Base-by-base conservation (phyloP, 1,284 basidiomycete species). In the Wallemia ichthyophaga region DNA sequence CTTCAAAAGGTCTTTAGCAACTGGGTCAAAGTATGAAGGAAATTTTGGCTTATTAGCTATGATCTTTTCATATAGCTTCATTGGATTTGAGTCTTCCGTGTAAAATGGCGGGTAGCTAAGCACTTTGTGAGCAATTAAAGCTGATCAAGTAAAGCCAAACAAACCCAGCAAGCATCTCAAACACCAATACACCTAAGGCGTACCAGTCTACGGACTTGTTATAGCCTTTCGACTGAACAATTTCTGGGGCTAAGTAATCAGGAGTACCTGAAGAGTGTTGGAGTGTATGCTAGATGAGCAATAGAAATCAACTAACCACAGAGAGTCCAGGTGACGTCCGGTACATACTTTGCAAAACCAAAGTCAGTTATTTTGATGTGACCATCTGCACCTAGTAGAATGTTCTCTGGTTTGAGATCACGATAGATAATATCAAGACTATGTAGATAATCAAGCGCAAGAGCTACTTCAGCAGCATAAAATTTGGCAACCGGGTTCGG, bases 71-170 rank as follows among this genome's bases (percentile, higher is more conserved):
- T 68, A 68, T 58, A 67, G 63, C 53, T 27, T 27, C 73, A 79
- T 77, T 19, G 77, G 78, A 65, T 78, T 78, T 25, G 75, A 73
- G 63, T 78, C 76, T 62, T 78, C 72, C n/a, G 74, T 75, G 67
- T 74, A 76, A 68, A 74, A 74, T 1, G 73, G 73, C 26, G 73
- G 72, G 62, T 73, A 74, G 7, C 73, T 73, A 57, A 72, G 72
- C 71, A 72, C 56, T 7, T 1, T 3, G 24, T 56, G 5, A 23
- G 53, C 60, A 55, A 61, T 28, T 13, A 57, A n/a, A 56, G 11
- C 5, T 15, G 7, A 19, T n/a, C 13, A 15, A 48, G 37, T 17
- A 11, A 48, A 31, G 28, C 7, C 7, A 31, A 7, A 48, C 11
- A 48, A 5, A 48, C 37, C 37, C 37, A 48, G 37, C 70, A 15